Conservation (phyloP, 208 protist genomes). For the Naegleria gruberi region DNA sequence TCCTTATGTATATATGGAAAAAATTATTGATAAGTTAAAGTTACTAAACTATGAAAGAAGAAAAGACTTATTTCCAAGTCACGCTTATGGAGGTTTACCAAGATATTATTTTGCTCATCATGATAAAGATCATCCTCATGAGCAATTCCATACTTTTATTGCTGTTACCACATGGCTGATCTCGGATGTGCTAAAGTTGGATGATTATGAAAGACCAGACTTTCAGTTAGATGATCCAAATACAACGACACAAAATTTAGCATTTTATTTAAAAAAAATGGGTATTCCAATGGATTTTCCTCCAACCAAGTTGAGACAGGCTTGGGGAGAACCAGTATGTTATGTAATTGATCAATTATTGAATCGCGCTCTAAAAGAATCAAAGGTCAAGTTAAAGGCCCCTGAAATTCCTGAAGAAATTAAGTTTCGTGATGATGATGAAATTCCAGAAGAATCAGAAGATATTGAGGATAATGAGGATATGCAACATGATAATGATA, state of each 20-base stretch:
- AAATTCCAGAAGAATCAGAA: background rate
- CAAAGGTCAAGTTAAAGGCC: background rate
- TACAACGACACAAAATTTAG: background rate
- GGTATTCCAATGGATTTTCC: background rate
- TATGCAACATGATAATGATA: background rate
- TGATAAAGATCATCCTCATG: background rate
- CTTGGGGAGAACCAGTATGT: background rate
- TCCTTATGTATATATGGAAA: conserved; percentile 1
- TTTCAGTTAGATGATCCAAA: background rate
- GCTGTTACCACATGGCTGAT: background rate
- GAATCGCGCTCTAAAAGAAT: background rate
- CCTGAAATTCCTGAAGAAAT: background rate
- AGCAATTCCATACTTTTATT: background rate
- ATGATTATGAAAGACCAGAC: background rate
- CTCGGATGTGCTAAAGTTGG: background rate
- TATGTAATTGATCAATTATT: background rate
- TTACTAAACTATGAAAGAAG: conserved; percentile 8
- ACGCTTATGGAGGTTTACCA: background rate
- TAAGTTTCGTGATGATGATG: background rate
- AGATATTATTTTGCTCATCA: background rate
- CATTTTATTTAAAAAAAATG: background rate
- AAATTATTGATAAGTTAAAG: conserved; percentile 9
- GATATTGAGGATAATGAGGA: background rate
- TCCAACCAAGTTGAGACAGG: conserved; percentile 1
- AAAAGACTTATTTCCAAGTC: background rate